Evolutionary conservation across 805 yeast species (phyloP).

Genomic region (Sungouiella thailandica): DNA sequence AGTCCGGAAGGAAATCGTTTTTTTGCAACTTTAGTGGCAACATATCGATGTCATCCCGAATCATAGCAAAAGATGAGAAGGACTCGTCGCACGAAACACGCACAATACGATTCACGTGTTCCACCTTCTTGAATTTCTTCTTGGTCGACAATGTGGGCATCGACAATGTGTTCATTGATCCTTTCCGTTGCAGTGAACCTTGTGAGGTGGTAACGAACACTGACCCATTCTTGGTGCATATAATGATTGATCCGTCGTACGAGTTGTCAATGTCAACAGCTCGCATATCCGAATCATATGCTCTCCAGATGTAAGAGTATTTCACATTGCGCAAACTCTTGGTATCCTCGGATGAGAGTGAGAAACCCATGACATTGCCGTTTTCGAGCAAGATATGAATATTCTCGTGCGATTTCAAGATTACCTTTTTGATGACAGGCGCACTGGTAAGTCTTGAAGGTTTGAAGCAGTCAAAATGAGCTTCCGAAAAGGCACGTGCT

Average conservation of each 20-base stretch:
- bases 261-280: conserved; percentile 67
- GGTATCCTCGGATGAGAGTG: conserved; percentile 16
- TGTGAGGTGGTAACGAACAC: conserved; percentile 43
- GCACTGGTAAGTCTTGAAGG: conserved; percentile 47
- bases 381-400: conserved; percentile 50
- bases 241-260: conserved; percentile 60
- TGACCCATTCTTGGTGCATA: conserved; percentile 67
- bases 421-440: conserved; percentile 26
- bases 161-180: conserved; percentile 27
- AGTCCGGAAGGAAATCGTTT: conserved; percentile 47
- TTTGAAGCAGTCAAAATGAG: conserved; percentile 49
- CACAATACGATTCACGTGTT: conserved; percentile 51
- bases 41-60: conserved; percentile 58
- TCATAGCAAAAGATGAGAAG: conserved; percentile 62
- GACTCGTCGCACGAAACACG: conserved; percentile 61
- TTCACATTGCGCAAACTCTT: conserved; percentile 37
- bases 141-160: conserved; percentile 17
- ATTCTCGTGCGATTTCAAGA: conserved; percentile 34
- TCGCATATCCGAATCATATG: conserved; percentile 50
- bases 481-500: conserved; percentile 31
- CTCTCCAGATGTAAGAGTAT: conserved; percentile 55
- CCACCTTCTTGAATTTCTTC: conserved; percentile 50
- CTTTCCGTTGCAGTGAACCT: conserved; percentile 20
- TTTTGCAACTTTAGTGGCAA: conserved; percentile 50
- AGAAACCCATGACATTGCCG: conserved; percentile 52